Base-by-base conservation (phyloP, 2,329 filamentous ascomycete species). In the Lojkania enalia region DNA sequence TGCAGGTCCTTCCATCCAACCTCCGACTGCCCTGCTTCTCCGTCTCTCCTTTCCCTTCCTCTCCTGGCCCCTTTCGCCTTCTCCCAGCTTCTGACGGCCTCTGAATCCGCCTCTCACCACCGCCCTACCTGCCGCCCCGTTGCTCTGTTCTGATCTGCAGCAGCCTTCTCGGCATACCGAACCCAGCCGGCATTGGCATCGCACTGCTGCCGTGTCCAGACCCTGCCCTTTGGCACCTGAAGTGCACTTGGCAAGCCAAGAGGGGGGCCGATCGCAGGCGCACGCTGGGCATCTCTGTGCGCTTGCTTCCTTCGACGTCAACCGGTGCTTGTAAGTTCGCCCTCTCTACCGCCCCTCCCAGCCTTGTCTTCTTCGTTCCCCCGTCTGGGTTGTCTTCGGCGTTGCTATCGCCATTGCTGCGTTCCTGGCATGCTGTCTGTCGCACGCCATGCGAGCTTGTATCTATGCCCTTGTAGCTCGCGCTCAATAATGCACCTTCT, bases 291-390 rank as follows among this genome's bases (percentile, higher is more conserved):
- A 33, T n/a, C n/a, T n/a, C 30, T 9, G 9, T 9, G 30, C 30
- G n/a, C n/a, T n/a, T 33, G 30, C 30, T 33, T 33, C 30, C 30
- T 33, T 33, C 30, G 30, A 33, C 30, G 30, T 33, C 30, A 9
- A 33, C 30, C 30, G 30, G 30, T 33, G 30, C n/a, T n/a, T n/a
- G n/a, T n/a, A n/a, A 33, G 30, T 33, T 9, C 14, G 30, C 14
- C 11, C 14, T 6, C 30, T 16, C 30, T 9, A 7, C 14, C 14
- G 11, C 9, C 30, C 33, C 33, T 21, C 30, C 15, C 6, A 6
- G 7, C 30, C 30, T 12, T 33, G 6, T 33, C 15, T 7, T 11
- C 9, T 7, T 6, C 30, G 9, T 12, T 20, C 19, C 5, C 33
- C 15, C 19, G 16, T 36, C 9, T 15, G 20, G 33, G 16, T 19